Conservation (phyloP, 2,329 filamentous ascomycete genomes). For the Verticillium longisporum region DNA sequence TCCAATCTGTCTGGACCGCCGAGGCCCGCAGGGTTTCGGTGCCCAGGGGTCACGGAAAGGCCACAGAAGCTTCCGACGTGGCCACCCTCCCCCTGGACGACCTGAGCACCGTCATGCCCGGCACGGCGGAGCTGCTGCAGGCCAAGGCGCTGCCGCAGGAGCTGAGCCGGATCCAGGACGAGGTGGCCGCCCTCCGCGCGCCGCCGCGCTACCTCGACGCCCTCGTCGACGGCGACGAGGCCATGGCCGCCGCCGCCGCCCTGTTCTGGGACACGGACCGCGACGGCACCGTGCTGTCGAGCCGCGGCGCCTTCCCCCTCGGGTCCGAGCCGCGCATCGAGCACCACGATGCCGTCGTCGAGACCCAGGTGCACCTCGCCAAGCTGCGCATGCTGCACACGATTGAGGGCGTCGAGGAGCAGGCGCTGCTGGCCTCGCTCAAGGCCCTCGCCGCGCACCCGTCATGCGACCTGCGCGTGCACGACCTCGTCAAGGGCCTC, state of each 20-base stretch:
- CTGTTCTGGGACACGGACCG: constrained; percentile 22
- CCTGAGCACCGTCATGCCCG: constrained; percentile 16
- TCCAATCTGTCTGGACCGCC: neutral
- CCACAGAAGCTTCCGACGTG: neutral
- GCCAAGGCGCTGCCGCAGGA: constrained; percentile 9
- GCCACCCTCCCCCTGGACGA: constrained; percentile 14
- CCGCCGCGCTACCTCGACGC: constrained; percentile 17
- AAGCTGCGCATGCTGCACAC: constrained; percentile 23
- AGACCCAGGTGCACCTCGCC: constrained; percentile 22
- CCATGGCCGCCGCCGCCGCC: too few relatives aligned
- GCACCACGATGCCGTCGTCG: constrained; percentile 21
- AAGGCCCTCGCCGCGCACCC: constrained; percentile 11
- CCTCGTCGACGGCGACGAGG: constrained; percentile 13
- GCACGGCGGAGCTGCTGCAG: constrained; percentile 14
- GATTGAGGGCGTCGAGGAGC: constrained; percentile 17
- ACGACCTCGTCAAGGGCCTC: constrained; percentile 19
- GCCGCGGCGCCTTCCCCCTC: constrained; percentile 22
- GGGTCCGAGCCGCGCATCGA: constrained; percentile 16
- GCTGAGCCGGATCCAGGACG: constrained; percentile 10
- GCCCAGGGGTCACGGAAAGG: neutral
- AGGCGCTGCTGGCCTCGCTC: constrained; percentile 17
- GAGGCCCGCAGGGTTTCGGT: neutral
- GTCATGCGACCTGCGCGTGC: constrained; percentile 15
- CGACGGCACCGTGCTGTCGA: constrained; percentile 18
- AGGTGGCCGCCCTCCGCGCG: constrained; percentile 7